phyloP scores from a whole-genome alignment of 2,329 filamentous ascomycete genomes.

The Zymoseptoria brevis region DNA sequence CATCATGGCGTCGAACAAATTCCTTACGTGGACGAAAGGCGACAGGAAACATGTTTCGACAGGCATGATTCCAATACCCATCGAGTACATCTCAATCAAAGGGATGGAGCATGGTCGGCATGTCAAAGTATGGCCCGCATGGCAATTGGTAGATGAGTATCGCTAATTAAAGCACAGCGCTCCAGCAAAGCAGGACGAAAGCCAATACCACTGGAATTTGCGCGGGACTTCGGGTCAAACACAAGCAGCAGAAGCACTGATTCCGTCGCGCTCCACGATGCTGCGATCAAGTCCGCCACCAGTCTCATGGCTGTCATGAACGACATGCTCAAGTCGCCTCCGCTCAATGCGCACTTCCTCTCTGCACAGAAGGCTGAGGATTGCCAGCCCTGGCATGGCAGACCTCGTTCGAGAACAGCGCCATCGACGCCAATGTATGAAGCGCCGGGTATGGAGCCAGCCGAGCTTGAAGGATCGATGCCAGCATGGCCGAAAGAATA shows the following conservation, averaged over 20 bases:
- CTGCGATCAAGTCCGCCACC: slow-evolving; percentile 27
- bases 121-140: slow-evolving; percentile 11
- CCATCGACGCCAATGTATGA: slow-evolving; percentile 32
- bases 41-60: slow-evolving; percentile 30
- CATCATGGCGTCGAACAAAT: slow-evolving; percentile 32
- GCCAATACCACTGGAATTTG: slow-evolving; percentile 21
- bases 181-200: slow-evolving; percentile 18
- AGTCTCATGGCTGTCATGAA: slow-evolving; percentile 35
- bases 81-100: slow-evolving; percentile 24
- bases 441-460: slow-evolving; percentile 16
- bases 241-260: slow-evolving; percentile 15
- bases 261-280: slow-evolving; percentile 24
- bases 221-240: slow-evolving; percentile 2
- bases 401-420: slow-evolving; percentile 35
- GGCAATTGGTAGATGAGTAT: background rate
- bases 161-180: slow-evolving; percentile 6
- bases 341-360: slow-evolving; percentile 25
- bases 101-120: slow-evolving; percentile 18
- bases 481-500: slow-evolving; percentile 2
- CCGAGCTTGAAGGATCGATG: slow-evolving; percentile 24
- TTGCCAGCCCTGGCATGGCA: slow-evolving; percentile 30
- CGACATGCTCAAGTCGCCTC: slow-evolving; percentile 37
- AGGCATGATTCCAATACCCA: slow-evolving; percentile 33
- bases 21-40: slow-evolving; percentile 39
- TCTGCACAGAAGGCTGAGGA: slow-evolving; percentile 22